Conservation (phyloP, 2,329 filamentous ascomycete species). For the Xylariaceae sp. region DNA sequence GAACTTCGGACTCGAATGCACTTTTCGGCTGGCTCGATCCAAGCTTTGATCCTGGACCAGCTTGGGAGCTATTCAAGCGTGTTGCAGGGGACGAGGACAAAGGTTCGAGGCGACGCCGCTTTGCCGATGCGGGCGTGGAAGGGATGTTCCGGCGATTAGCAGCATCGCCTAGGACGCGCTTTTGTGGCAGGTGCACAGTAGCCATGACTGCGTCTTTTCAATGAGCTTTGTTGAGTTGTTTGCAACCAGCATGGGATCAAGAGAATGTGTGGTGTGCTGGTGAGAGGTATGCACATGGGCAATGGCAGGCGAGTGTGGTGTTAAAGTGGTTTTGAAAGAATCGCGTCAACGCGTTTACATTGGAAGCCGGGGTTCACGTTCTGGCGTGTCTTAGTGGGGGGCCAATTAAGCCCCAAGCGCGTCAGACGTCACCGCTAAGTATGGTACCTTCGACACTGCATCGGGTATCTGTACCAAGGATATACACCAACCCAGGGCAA, state of each 20-base stretch:
- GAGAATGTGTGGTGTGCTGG: background rate
- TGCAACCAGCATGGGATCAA: background rate
- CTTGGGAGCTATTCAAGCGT: slow-evolving; percentile 60
- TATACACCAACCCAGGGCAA: too few relatives aligned
- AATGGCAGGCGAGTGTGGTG: slow-evolving; percentile 3
- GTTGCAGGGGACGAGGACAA: slow-evolving; percentile 51
- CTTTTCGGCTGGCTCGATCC: slow-evolving; percentile 81
- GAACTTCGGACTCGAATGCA: slow-evolving; percentile 85
- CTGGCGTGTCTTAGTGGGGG: slow-evolving; percentile 5
- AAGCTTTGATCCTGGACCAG: slow-evolving; percentile 56
- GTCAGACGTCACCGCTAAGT: background rate
- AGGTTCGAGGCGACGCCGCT: slow-evolving; percentile 79
- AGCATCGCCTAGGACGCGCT: slow-evolving; percentile 67
- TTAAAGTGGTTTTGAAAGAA: slow-evolving; percentile 18
- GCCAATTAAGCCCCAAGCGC: slow-evolving; percentile 11
- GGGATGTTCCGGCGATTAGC: slow-evolving; percentile 61
- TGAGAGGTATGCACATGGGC: too few relatives aligned
- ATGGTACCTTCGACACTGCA: too few relatives aligned
- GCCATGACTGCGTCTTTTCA: slow-evolving; percentile 35
- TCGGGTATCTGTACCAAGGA: too few relatives aligned
- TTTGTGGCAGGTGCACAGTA: slow-evolving; percentile 57
- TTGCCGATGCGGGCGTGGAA: slow-evolving; percentile 55
- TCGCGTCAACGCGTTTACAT: slow-evolving; percentile 20
- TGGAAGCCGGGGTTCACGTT: slow-evolving; percentile 12
- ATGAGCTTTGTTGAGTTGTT: background rate